Percentiles rank a stretch among this genome's conserved stretches.
These are phyloP conservation scores for Solanum infundibuliforme DNA, from an alignment of 257 asterid genomes.

Conservation along the genomic window DNA sequence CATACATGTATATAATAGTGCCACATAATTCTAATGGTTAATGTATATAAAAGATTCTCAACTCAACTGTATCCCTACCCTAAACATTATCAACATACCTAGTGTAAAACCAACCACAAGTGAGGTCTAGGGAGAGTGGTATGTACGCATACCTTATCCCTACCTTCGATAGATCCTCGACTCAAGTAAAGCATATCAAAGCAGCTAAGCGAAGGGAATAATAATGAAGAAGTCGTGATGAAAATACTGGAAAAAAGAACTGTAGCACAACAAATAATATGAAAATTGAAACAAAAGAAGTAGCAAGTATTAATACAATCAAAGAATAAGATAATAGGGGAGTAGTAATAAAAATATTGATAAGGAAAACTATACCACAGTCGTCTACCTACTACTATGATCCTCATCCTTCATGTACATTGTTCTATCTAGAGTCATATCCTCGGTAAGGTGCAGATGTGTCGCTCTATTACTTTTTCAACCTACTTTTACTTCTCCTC, in stretches of 20 bases:
- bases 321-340: not conserved
- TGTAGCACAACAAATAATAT: not conserved
- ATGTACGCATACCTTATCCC: not conserved
- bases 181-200: not conserved
- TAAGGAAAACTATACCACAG: not conserved
- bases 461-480: not conserved
- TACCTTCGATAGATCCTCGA: not conserved
- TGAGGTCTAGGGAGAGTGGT: not conserved
- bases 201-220: not conserved
- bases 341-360: not conserved
- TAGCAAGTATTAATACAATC: not conserved
- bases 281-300: not conserved
- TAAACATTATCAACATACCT: not conserved
- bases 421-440: not conserved
- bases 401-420: not conserved
- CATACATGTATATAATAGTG: not conserved
- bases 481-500: not conserved
- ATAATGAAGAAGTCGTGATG: not conserved
- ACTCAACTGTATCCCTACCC: not conserved
- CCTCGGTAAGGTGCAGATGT: not conserved
- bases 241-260: not conserved
- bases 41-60: not conserved
- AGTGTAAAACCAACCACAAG: not conserved
- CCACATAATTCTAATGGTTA: not conserved
- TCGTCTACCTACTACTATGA: not conserved